Evolutionary conservation across 495 filamentous ascomycete genomes (phyloP), one percentile per base, ranked within the genome.

Genomic region (Annulohypoxylon stygium): DNA sequence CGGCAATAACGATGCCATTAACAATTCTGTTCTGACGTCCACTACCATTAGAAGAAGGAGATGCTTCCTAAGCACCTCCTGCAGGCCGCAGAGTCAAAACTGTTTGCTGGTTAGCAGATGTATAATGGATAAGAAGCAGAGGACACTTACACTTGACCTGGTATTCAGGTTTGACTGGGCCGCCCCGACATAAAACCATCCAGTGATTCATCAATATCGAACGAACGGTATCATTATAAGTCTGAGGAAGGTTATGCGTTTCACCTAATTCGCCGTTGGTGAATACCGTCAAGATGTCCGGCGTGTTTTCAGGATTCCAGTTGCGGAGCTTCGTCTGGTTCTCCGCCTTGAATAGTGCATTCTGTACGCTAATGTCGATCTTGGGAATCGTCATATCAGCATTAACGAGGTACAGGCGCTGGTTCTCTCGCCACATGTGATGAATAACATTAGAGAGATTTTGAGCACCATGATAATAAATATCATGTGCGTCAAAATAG

Each of bases 401-500:
- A 16, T 10, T 5, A 7, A 37, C 53, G 34, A 8, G 7, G 26
- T 11, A 18, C 11, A 37, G 33, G 14, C 55, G 59, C 12, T 76
- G 34, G 39, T 83, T 83, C 74, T 83, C 72, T 12, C 75, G 72
- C 41, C 59, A 47, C 16, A 84, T 41, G 2, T 67, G 70, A 9
- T 74, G 45, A 18, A 85, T 62, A 6, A 85, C 80, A 3, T 67
- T 67, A 69, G 65, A 81, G 34, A 89, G 79, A 63, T 89, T 89
- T 20, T 67, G 66, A 0, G 81, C 76, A 4, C 85, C 83, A 14
- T 83, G 65, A 30, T 78, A 12, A 58, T 82, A 85, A 26, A 88
- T 83, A 59, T 90, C 88, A 47, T 78, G 64, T 2, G 77, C 72
- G 69, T 90, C 88, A 63, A 86, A 90, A 58, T 85, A 88, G n/a